A percentile compares a stretch with the other conserved stretches of the same genome.
Evolutionary conservation across 1,139 yeast species (phyloP).

Genomic region (Wickerhamiella infanticola): DNA sequence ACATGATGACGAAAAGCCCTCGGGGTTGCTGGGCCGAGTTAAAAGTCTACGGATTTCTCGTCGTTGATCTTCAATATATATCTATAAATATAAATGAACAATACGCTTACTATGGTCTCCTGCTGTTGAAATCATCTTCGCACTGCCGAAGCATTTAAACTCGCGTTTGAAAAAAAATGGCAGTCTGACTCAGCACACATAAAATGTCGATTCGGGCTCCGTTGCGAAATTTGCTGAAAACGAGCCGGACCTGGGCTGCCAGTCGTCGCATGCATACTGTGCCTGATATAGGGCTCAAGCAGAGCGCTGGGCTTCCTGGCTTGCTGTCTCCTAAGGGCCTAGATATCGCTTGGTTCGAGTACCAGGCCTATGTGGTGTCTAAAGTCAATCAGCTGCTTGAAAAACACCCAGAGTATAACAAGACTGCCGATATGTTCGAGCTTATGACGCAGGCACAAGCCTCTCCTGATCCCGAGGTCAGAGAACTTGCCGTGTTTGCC

Average conservation of each 20-base stretch:
- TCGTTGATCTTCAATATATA: background rate
- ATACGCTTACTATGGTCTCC: no score
- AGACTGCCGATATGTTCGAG: conserved; percentile 6
- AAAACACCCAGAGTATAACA: conserved; percentile 6
- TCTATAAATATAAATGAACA: no score
- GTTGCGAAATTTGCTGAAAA: background rate
- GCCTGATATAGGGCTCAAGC: conserved; percentile 21
- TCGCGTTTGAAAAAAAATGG: no score
- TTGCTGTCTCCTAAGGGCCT: conserved; percentile 56
- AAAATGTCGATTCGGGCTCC: background rate
- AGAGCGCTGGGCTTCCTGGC: conserved; percentile 48
- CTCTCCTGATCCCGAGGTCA: conserved; percentile 50
- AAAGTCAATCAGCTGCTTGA: conserved; percentile 37
- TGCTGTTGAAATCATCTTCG: no score
- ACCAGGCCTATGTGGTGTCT: conserved; percentile 55
- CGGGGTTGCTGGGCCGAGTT: conserved; percentile 61
- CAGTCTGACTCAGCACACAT: background rate
- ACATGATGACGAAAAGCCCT: conserved; percentile 4
- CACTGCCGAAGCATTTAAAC: no score
- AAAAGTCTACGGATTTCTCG: conserved; percentile 40
- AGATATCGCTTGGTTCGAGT: conserved; percentile 63
- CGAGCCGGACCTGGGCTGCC: background rate
- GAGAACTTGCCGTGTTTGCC: conserved; percentile 58
- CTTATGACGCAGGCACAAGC: conserved; percentile 7
- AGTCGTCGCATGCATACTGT: conserved; percentile 14